Base-by-base conservation (phyloP, 495 filamentous ascomycete species). In the Aspergillus haitiensis region DNA sequence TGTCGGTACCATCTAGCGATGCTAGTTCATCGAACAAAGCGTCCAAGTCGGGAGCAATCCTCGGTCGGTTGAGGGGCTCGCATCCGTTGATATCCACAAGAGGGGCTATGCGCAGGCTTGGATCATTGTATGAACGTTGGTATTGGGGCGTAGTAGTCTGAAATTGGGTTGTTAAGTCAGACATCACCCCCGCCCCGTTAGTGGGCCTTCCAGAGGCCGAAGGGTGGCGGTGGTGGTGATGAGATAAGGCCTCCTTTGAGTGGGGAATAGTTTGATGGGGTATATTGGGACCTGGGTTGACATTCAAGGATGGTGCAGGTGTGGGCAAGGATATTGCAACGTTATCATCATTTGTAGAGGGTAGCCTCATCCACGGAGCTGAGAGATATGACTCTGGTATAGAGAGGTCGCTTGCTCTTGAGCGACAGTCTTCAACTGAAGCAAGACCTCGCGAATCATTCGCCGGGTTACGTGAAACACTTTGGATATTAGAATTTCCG, bases 1-100 rank as follows among this genome's bases (percentile, higher is more conserved):
- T 72, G 37, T 78, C 75, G 16, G 71, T 73, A 37, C 75, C 75
- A 58, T 78, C 75, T 34, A 78, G 55, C 8, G 75, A 78, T 9
- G 73, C 75, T 35, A 78, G 60, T 47, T 78, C 75, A 39, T 78
- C 75, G 53, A 78, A 76, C 56, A 78, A 56, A 12, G 75, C 73
- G 56, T 78, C 75, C 2, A 78, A 65, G 47, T 78, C 75, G 8
- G 75, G 75, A 6, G 75, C 75, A 46, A 78, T 78, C 34, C 70
- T 64, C n/a, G 67, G 73, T 40, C 69, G 69, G n/a, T 64, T 63
- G 16, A 69, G 60, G n/a, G 64, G 52, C 9, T 66, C 72, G 27
- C 74, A 72, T 9, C 69, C 65, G 33, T 74, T 70, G 44, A 75
- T 68, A 16, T 75, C 71, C 42, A 75, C 69, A 32, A 75, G 67